Conservation (phyloP, 2,329 filamentous ascomycete species). For the Alternaria sp. region DNA sequence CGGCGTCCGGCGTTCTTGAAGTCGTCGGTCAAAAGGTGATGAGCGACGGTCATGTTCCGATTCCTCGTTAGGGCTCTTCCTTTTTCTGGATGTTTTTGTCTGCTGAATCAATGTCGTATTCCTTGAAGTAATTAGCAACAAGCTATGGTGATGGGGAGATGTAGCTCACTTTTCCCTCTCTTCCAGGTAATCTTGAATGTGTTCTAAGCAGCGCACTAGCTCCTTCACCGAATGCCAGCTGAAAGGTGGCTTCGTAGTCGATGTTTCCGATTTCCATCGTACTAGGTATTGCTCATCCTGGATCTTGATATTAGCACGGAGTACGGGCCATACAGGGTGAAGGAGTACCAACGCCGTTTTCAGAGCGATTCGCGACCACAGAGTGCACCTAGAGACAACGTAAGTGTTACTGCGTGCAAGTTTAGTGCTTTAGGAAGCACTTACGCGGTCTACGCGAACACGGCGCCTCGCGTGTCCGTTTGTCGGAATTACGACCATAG, state of each 20-base stretch:
- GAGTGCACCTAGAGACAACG: constrained; percentile 2
- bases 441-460: constrained; percentile 38
- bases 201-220: constrained; percentile 50
- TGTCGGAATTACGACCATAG: constrained; percentile 40
- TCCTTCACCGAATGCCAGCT: constrained; percentile 58
- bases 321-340: constrained; percentile 23
- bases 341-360: constrained; percentile 30
- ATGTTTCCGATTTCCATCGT: constrained; percentile 43
- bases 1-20: constrained; percentile 25
- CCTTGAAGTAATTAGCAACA: constrained; percentile 16
- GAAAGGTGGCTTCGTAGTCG: constrained; percentile 36
- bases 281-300: constrained; percentile 57
- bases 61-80: constrained; percentile 36
- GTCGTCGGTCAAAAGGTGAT: constrained; percentile 33
- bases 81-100: constrained; percentile 23
- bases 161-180: constrained; percentile 32
- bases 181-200: constrained; percentile 56
- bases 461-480: constrained; percentile 28
- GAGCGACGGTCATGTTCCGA: constrained; percentile 25
- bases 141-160: background rate
- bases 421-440: background rate
- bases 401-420: background rate
- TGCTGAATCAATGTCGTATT: background rate
- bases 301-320: constrained; percentile 27
- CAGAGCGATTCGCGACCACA: constrained; percentile 40